phyloP scores from a whole-genome alignment of 108 stramenopile genomes.

The Parietichytrium sp. region DNA sequence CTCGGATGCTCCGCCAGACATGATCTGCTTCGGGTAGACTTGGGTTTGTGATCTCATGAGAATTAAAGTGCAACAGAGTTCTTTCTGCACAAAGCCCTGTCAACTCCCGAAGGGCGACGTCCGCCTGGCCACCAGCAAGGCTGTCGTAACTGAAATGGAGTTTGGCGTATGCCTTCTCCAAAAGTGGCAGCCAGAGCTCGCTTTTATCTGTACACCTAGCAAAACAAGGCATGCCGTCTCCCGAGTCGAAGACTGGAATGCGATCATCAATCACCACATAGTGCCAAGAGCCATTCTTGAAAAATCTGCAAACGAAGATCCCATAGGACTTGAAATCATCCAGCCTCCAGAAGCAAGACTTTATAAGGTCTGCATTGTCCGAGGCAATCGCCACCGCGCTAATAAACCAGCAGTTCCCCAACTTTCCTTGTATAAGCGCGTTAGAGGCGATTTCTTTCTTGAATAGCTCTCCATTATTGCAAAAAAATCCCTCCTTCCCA shows the following conservation, averaged over 20 bases:
- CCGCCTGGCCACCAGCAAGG: not conserved
- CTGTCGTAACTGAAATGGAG: conserved; percentile 38
- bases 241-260: not conserved
- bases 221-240: not conserved
- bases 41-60: not conserved
- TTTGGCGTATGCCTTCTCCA: conserved; percentile 53
- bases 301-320: conserved; percentile 24
- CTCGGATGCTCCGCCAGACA: not conserved
- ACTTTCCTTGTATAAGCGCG: not conserved
- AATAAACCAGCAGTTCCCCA: conserved; percentile 11
- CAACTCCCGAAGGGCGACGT: not conserved
- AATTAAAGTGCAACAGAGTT: not conserved
- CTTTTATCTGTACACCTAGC: not conserved
- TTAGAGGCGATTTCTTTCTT: too few species aligned
- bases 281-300: not conserved
- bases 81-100: not conserved
- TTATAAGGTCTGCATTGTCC: not conserved
- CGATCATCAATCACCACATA: conserved; percentile 20
- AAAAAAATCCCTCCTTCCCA: not conserved
- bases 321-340: conserved; percentile 29
- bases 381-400: not conserved
- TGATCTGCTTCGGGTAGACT: not conserved
- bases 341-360: conserved; percentile 7
- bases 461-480: not conserved
- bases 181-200: conserved; percentile 45